These are phyloP conservation scores for Epicoccum nigrum DNA, from an alignment of 2,329 filamentous ascomycete genomes.

Conservation along the genomic window DNA sequence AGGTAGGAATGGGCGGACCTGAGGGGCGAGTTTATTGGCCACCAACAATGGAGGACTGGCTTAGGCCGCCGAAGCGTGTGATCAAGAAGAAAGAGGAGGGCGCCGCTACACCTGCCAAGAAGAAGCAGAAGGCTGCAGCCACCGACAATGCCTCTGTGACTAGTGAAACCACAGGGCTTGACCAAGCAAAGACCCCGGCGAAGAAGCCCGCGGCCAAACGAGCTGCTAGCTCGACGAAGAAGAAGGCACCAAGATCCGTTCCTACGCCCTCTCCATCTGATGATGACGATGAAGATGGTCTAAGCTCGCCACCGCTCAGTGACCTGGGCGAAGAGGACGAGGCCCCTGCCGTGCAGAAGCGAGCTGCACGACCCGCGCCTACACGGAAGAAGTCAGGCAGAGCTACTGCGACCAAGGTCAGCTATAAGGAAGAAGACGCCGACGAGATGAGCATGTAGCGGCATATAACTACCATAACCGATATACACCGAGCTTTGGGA, in stretches of 20 bases:
- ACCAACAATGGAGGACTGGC: conserved; percentile 85
- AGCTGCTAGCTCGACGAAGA: conserved; percentile 43
- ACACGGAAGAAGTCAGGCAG: conserved; percentile 38
- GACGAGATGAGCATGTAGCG: conserved; percentile 33
- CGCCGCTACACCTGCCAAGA: conserved; percentile 37
- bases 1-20: conserved; percentile 85
- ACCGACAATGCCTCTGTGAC: conserved; percentile 32
- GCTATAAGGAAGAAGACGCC: conserved; percentile 45
- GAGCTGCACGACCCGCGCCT: conserved; percentile 29
- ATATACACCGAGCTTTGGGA: background rate
- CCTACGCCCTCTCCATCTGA: conserved; percentile 51
- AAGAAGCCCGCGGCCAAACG: conserved; percentile 45
- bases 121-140: conserved; percentile 37
- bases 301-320: conserved; percentile 47
- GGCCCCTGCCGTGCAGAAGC: conserved; percentile 31
- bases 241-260: conserved; percentile 47
- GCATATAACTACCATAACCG: conserved; percentile 6
- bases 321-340: conserved; percentile 46
- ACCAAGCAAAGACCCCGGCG: conserved; percentile 44
- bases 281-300: conserved; percentile 39
- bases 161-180: conserved; percentile 37
- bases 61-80: conserved; percentile 78
- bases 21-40: conserved; percentile 90
- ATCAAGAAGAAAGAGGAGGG: conserved; percentile 60
- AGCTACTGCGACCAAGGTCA: conserved; percentile 33